Conservation (phyloP, 768 basidiomycete genomes). For the Termitomyces sp. region DNA sequence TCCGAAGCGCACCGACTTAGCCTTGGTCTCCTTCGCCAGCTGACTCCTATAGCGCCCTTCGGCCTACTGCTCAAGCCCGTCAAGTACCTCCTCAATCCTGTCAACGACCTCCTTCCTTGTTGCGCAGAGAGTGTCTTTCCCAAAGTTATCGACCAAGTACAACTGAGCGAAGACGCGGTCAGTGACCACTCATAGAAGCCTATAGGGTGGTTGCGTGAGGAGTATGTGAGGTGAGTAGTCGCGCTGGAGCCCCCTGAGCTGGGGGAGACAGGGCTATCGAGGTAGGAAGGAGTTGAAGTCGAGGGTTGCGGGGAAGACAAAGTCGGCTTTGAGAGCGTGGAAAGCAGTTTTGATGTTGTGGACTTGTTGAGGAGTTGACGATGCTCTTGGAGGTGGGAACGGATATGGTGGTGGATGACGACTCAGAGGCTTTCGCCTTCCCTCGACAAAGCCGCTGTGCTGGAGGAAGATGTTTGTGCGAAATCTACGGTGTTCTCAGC, state of each 20-base stretch:
- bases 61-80: conserved; percentile 46
- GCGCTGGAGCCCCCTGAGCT: conserved; percentile 16
- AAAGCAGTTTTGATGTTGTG: conserved; percentile 39
- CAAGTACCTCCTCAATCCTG: conserved; percentile 53
- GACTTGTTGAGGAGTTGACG: conserved; percentile 35
- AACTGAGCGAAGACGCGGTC: conserved; percentile 46
- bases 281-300: conserved; percentile 38
- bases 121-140: conserved; percentile 48
- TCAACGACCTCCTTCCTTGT: conserved; percentile 53
- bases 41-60: conserved; percentile 34
- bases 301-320: conserved; percentile 35
- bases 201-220: conserved; percentile 53
- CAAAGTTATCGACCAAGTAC: conserved; percentile 60
- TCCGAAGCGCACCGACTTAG: conserved; percentile 11
- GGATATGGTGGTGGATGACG: conserved; percentile 10
- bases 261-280: conserved; percentile 17
- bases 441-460: conserved; percentile 31
- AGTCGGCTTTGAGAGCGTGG: conserved; percentile 31
- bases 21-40: conserved; percentile 19
- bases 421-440: conserved; percentile 28
- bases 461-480: not conserved
- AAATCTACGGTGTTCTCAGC: conserved; percentile 1
- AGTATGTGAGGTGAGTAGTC: conserved; percentile 49
- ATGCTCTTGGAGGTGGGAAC: conserved; percentile 25
- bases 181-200: conserved; percentile 61